These are phyloP conservation scores for Candolleomyces eurysporus DNA, from an alignment of 768 basidiomycete genomes.

Conservation along the genomic window DNA sequence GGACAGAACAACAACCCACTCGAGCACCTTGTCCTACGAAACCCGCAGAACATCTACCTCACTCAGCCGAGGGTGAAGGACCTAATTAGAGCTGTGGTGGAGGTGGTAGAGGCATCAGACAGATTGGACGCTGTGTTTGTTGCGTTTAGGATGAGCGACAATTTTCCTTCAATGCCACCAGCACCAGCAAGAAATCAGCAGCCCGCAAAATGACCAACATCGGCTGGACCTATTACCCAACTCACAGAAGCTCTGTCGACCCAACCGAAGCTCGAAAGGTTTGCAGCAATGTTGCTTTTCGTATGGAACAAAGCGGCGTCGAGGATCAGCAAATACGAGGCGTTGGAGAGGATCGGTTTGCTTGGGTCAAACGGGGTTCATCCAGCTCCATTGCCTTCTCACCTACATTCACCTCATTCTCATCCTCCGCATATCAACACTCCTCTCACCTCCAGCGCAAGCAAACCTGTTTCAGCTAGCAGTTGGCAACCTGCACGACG, in stretches of 20 bases:
- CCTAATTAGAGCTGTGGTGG: conserved; percentile 45
- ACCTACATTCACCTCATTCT: too few species aligned
- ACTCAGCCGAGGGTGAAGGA: conserved; percentile 46
- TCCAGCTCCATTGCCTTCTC: neutral
- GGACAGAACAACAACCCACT: conserved; percentile 19
- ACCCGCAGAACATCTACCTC: conserved; percentile 50
- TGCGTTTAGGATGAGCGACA: conserved; percentile 56
- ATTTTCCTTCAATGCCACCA: conserved; percentile 21
- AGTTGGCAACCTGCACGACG: too few species aligned
- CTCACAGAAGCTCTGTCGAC: conserved; percentile 36
- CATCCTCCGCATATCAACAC: too few species aligned
- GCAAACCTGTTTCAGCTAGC: too few species aligned
- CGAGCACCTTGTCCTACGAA: conserved; percentile 51
- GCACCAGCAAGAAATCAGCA: neutral
- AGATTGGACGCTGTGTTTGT: conserved; percentile 50
- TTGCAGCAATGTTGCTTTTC: conserved; percentile 54
- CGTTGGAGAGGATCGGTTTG: conserved; percentile 45
- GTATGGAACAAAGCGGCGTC: conserved; percentile 59
- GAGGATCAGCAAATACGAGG: conserved; percentile 45
- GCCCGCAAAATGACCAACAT: neutral
- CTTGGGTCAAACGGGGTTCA: conserved; percentile 20
- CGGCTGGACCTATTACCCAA: conserved; percentile 29
- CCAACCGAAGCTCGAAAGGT: conserved; percentile 40
- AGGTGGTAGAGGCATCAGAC: conserved; percentile 42
- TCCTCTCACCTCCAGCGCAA: too few species aligned